Evolutionary conservation across 1,284 basidiomycete genomes (phyloP), one percentile per base, ranked within the genome.

Genomic region (Puccinia novopanici): DNA sequence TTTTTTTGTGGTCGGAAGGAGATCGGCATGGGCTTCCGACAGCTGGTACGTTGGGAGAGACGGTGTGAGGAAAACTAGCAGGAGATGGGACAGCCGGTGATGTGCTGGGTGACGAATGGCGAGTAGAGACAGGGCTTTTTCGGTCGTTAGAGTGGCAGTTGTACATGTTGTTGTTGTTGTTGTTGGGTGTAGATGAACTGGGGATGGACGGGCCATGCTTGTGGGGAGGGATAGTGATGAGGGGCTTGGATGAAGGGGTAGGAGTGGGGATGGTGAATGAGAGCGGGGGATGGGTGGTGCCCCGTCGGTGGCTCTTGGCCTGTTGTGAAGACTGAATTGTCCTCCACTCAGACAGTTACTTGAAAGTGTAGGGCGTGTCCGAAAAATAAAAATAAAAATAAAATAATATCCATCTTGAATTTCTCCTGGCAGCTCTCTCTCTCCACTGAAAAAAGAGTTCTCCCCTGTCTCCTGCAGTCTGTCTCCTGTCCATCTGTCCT

Each of bases 291-390:
- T n/a, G n/a, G n/a, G n/a, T n/a, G n/a, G n/a, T n/a, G n/a, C n/a
- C n/a, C n/a, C n/a, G n/a, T n/a, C n/a, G n/a, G n/a, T n/a, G n/a
- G n/a, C n/a, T n/a, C n/a, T n/a, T 59, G 57, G 57, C 57, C 57
- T 59, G 57, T 59, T 34, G 27, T 13, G 57, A 59, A 59, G 24
- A 59, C 57, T 59, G 57, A 59, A 59, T 59, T 59, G 57, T 59
- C 57, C 57, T 59, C 57, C n/a, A 55, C 57, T 59, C 57, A 59
- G 27, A 59, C 27, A 24, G 57, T 59, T 24, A 27, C 34, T 59
- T 6, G 57, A n/a, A n/a, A n/a, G n/a, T n/a, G n/a, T 13, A 30
- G 57, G 5, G 24, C 57, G 57, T 59, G 27, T 59, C 27, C 8
- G 42, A 57, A 57, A 57, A 57, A 57, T n/a, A 57, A 57, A 57